Percentiles rank a stretch among this genome's conserved stretches.
Evolutionary conservation across 2,329 filamentous ascomycete species (phyloP).

Genomic region (Sarocladiaceae sp.): DNA sequence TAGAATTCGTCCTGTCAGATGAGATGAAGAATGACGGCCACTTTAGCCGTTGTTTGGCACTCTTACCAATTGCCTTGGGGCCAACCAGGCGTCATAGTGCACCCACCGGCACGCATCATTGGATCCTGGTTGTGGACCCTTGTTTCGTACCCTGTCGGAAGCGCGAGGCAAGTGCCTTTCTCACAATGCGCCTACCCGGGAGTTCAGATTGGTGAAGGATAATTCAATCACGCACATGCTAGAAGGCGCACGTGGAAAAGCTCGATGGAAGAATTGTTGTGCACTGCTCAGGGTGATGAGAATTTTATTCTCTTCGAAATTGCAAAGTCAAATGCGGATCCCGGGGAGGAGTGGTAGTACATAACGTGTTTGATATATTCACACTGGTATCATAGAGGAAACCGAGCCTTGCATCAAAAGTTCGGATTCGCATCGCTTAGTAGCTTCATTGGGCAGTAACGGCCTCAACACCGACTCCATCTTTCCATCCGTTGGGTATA

Average conservation of each 20-base stretch:
- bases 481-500: slow-evolving; percentile 80
- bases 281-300: too few species aligned
- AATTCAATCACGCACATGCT: too few species aligned
- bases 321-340: too few species aligned
- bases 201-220: too few species aligned
- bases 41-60: not conserved
- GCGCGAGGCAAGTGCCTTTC: too few species aligned
- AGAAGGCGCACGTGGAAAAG: too few species aligned
- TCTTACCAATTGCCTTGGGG: not conserved
- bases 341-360: too few species aligned
- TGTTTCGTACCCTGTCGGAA: not conserved
- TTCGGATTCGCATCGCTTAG: not conserved
- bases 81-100: slow-evolving; percentile 15
- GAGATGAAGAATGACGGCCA: not conserved
- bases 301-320: too few species aligned
- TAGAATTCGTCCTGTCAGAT: not conserved
- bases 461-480: slow-evolving; percentile 42
- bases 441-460: not conserved
- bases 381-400: too few species aligned
- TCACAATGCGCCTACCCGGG: not conserved
- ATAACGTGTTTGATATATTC: too few species aligned
- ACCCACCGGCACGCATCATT: slow-evolving; percentile 11
- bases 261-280: too few species aligned
- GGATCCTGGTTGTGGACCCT: slow-evolving; percentile 2
- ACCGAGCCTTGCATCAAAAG: too few species aligned